These are phyloP conservation scores for Salicornia ramosissima DNA, from an alignment of 148 eudicot genomes.

Conservation along the genomic window DNA sequence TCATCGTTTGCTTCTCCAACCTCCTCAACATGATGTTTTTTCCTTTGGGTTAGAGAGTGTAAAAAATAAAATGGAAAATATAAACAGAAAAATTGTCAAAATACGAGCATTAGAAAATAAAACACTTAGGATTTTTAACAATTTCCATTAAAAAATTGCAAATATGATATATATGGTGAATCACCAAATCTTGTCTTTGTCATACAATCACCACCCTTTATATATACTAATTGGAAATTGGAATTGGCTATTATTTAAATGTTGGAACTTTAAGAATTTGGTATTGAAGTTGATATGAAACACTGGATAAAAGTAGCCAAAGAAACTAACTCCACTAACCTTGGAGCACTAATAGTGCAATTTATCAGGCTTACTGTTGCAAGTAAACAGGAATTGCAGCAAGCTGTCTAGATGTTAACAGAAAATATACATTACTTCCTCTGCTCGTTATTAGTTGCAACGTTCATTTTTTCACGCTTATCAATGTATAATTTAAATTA, in stretches of 20 bases:
- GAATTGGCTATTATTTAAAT: not conserved
- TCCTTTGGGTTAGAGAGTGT: too few relatives aligned
- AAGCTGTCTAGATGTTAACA: slow-evolving; percentile 15
- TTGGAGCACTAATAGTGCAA: slow-evolving; percentile 18
- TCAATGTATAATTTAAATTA: too few relatives aligned
- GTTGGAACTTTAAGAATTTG: not conserved
- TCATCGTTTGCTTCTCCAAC: too few relatives aligned
- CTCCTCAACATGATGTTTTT: too few relatives aligned
- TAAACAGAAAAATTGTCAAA: too few relatives aligned
- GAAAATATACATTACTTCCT: too few relatives aligned
- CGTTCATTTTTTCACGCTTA: too few relatives aligned
- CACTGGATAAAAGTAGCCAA: not conserved
- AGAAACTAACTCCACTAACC: slow-evolving; percentile 26
- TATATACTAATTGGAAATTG: not conserved
- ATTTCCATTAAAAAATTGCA: too few relatives aligned
- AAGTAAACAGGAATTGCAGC: slow-evolving; percentile 14
- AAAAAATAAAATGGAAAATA: too few relatives aligned
- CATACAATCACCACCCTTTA: slow-evolving; percentile 9
- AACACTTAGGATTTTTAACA: too few relatives aligned
- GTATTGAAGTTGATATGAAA: slow-evolving; percentile 16
- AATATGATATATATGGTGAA: not conserved
- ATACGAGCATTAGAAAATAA: too few relatives aligned
- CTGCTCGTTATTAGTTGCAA: too few relatives aligned
- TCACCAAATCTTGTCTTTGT: not conserved
- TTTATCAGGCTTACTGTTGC: slow-evolving; percentile 6